Conservation (phyloP, 345 rosid genomes). For the Physaria fendleri region DNA sequence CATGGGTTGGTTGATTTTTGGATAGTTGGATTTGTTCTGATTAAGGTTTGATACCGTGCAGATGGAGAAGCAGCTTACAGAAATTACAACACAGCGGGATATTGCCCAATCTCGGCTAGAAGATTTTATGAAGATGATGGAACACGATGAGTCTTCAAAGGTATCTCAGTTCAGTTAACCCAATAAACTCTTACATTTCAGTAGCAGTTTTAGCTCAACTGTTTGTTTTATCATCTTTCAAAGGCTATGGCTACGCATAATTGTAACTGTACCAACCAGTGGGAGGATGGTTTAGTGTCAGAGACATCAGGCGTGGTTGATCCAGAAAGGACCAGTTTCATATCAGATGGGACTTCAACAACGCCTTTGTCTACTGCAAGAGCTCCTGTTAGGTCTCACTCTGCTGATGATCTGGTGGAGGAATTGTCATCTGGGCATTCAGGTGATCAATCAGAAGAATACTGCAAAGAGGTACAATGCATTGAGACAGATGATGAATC, state of each 20-base stretch:
- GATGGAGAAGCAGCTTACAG: constrained; percentile 87
- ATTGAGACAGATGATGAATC: constrained; percentile 60
- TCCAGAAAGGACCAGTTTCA: constrained; percentile 48
- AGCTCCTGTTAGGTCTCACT: constrained; percentile 34
- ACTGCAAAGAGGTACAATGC: constrained; percentile 87
- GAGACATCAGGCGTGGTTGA: constrained; percentile 49
- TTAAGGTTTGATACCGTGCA: constrained; percentile 31
- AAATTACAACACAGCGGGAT: constrained; percentile 76
- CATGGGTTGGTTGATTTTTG: constrained; percentile 11
- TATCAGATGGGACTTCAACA: constrained; percentile 45
- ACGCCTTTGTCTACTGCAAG: constrained; percentile 42
- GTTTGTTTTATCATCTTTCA: background rate
- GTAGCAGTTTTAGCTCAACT: background rate
- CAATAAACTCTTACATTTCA: background rate
- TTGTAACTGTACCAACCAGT: constrained; percentile 33
- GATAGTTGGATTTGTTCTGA: constrained; percentile 13
- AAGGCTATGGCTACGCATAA: constrained; percentile 41
- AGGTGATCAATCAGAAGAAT: constrained; percentile 50
- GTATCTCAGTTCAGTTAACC: constrained; percentile 28
- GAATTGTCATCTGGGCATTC: constrained; percentile 21
- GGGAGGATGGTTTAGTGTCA: constrained; percentile 73
- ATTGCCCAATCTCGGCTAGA: constrained; percentile 72
- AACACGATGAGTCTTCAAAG: constrained; percentile 48
- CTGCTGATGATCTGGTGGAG: constrained; percentile 33
- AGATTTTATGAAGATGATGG: constrained; percentile 64